These are phyloP conservation scores for Colletotrichum salicis DNA, from an alignment of 2,329 filamentous ascomycete genomes.

Conservation along the genomic window DNA sequence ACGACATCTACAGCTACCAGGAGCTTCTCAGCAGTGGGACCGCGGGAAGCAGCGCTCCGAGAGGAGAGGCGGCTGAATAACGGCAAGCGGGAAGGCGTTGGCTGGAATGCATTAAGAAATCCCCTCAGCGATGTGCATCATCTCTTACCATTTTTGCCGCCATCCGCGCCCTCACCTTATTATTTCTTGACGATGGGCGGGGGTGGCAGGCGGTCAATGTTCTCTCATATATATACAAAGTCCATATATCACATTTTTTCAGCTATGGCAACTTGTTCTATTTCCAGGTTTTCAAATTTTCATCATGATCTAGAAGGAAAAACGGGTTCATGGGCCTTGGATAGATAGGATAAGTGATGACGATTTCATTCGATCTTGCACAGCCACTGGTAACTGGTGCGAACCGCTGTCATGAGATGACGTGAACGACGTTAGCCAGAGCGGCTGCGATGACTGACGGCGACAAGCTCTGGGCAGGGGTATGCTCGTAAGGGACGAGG, in stretches of 20 bases:
- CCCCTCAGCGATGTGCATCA: slow-evolving; percentile 32
- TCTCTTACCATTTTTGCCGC: slow-evolving; percentile 24
- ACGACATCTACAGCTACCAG: slow-evolving; percentile 19
- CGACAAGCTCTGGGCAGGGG: not conserved
- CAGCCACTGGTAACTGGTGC: not conserved
- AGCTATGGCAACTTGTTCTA: slow-evolving; percentile 16
- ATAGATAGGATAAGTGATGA: not conserved
- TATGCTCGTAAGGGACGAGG: not conserved
- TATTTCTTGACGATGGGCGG: not conserved
- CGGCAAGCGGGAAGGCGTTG: slow-evolving; percentile 29
- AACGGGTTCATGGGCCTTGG: not conserved
- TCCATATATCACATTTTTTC: slow-evolving; percentile 28
- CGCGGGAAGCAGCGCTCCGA: slow-evolving; percentile 1
- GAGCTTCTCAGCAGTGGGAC: not conserved
- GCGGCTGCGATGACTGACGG: not conserved
- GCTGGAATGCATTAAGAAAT: slow-evolving; percentile 30
- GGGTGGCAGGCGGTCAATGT: slow-evolving; percentile 21
- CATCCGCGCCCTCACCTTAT: slow-evolving; percentile 17
- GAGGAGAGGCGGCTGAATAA: slow-evolving; percentile 3
- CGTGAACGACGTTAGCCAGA: not conserved
- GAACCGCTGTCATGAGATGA: not conserved
- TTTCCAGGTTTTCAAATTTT: not conserved
- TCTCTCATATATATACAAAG: slow-evolving; percentile 29
- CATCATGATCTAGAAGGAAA: slow-evolving; percentile 4
- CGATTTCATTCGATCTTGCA: not conserved